Conservation (phyloP, 139 green algal species). For the Edaphochlamys debaryana region DNA sequence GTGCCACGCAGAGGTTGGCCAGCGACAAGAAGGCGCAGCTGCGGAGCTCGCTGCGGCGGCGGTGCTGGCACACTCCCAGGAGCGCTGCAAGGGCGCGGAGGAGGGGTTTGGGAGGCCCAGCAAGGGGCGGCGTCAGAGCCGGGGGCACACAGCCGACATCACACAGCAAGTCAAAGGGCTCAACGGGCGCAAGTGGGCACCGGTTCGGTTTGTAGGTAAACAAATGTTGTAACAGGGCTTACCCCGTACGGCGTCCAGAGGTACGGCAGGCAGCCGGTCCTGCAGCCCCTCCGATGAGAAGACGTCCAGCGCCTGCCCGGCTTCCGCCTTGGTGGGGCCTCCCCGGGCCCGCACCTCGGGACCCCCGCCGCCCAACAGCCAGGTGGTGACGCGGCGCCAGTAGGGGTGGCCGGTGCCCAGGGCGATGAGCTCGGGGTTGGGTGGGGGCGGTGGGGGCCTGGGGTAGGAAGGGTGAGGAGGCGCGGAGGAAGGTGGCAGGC, state of each 20-base stretch:
- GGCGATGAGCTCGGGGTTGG: not conserved
- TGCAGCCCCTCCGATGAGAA: not conserved
- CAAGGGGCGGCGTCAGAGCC: not conserved
- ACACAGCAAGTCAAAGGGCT: too few species aligned
- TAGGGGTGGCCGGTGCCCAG: conserved; percentile 18
- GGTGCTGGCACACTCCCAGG: conserved; percentile 29
- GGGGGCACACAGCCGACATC: too few species aligned
- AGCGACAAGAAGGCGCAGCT: conserved; percentile 12
- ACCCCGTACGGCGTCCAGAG: too few species aligned
- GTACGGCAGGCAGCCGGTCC: not conserved
- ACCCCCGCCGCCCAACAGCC: not conserved
- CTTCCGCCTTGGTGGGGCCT: not conserved
- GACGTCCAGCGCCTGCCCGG: conserved; percentile 40
- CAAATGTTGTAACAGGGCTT: too few species aligned
- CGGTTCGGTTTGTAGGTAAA: too few species aligned
- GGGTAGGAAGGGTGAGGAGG: not conserved
- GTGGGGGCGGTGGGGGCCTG: not conserved
- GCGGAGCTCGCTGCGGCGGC: not conserved
- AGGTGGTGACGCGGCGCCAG: not conserved
- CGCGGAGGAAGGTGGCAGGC: too few species aligned
- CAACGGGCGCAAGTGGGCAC: too few species aligned
- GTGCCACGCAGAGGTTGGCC: conserved; percentile 8
- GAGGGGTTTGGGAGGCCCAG: not conserved
- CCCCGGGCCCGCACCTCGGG: not conserved
- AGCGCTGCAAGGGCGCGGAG: not conserved